These are phyloP conservation scores for Vigna mungo DNA, from an alignment of 306 rosid genomes.

Conservation along the genomic window DNA sequence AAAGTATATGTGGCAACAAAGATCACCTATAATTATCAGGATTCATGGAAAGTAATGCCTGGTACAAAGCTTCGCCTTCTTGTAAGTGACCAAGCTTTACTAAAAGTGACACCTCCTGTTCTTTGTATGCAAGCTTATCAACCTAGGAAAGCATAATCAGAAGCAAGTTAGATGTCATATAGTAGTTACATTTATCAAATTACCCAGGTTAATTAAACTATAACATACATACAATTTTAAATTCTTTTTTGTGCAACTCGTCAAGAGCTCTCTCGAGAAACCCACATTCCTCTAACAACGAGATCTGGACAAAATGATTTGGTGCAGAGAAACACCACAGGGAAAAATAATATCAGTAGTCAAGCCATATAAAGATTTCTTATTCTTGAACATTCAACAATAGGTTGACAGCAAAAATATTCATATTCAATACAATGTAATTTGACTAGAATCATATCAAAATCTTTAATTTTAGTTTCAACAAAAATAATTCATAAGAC, in stretches of 20 bases:
- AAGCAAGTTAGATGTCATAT: conserved; percentile 37
- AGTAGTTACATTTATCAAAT: conserved; percentile 30
- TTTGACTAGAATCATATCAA: not conserved
- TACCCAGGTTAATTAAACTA: conserved; percentile 35
- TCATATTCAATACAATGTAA: conserved; percentile 25
- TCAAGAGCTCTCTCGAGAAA: conserved; percentile 80
- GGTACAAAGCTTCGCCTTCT: conserved; percentile 75
- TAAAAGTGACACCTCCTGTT: conserved; percentile 90
- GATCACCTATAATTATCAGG: conserved; percentile 94
- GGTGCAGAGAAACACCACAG: conserved; percentile 10
- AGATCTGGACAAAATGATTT: conserved; percentile 60
- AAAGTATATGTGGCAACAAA: conserved; percentile 22
- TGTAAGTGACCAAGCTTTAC: conserved; percentile 81
- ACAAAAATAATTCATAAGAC: not conserved
- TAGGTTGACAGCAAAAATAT: conserved; percentile 38
- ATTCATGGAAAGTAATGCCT: conserved; percentile 79
- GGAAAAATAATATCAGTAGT: conserved; percentile 23
- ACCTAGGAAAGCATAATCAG: conserved; percentile 60
- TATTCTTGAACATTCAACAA: conserved; percentile 28
- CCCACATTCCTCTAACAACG: conserved; percentile 86
- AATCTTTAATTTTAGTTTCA: not conserved
- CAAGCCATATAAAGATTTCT: not conserved
- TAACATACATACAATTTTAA: conserved; percentile 71
- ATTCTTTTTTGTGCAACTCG: conserved; percentile 83
- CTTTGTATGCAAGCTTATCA: conserved; percentile 82